Conservation (phyloP, 2,329 filamentous ascomycete genomes). For the Simplicillium aogashimaense region DNA sequence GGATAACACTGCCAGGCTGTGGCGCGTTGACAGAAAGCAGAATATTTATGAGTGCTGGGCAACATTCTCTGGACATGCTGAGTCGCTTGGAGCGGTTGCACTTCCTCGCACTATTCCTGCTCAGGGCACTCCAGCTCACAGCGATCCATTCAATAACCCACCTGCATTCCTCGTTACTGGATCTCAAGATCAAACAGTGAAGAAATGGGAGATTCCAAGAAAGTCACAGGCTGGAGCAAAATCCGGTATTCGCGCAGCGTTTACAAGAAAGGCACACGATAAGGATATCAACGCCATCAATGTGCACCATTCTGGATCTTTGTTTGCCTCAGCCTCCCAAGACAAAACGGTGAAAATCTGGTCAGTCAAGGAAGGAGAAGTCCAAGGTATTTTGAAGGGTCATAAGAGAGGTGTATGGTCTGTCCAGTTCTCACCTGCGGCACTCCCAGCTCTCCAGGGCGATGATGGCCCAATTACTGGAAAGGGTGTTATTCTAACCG, state of each 20-base stretch:
- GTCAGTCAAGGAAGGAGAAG: slow-evolving; percentile 81
- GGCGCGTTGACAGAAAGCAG: slow-evolving; percentile 71
- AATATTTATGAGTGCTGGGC: slow-evolving; percentile 72
- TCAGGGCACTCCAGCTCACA: slow-evolving; percentile 58
- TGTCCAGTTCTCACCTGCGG: slow-evolving; percentile 75
- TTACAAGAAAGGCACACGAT: slow-evolving; percentile 91
- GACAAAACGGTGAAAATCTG: slow-evolving; percentile 97
- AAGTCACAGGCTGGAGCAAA: slow-evolving; percentile 35
- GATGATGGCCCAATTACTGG: slow-evolving; percentile 63
- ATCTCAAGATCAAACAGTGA: slow-evolving; percentile 91
- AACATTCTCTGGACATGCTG: slow-evolving; percentile 82
- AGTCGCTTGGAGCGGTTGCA: slow-evolving; percentile 84
- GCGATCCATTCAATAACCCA: slow-evolving; percentile 66
- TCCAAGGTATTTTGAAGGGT: slow-evolving; percentile 81
- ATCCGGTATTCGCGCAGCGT: slow-evolving; percentile 56
- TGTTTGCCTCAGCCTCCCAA: slow-evolving; percentile 94
- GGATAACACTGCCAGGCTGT: slow-evolving; percentile 87
- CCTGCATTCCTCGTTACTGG: slow-evolving; percentile 82
- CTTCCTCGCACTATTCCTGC: slow-evolving; percentile 63
- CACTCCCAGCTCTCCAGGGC: slow-evolving; percentile 63
- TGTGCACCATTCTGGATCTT: slow-evolving; percentile 58
- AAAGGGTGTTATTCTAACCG: slow-evolving; percentile 78
- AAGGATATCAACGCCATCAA: slow-evolving; percentile 98
- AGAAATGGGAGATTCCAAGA: slow-evolving; percentile 77
- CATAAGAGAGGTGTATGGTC: slow-evolving; percentile 96